Conservation (phyloP, 2,329 filamentous ascomycete genomes). For the Chaetomiaceae sp. region DNA sequence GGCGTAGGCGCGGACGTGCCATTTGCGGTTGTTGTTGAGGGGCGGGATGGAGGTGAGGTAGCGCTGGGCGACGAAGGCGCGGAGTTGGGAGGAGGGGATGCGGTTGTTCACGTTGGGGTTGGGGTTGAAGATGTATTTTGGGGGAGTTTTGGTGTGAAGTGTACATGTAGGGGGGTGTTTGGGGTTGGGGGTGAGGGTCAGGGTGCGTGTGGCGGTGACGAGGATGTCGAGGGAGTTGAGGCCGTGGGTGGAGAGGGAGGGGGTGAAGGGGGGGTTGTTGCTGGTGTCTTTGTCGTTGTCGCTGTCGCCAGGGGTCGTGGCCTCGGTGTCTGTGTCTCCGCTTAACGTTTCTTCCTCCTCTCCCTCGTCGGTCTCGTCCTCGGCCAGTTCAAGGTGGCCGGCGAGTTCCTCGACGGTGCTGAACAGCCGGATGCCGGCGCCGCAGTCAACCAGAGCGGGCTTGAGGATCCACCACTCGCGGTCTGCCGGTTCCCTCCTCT, state of each 20-base stretch:
- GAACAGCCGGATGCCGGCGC: constrained; percentile 37
- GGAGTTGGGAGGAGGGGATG: constrained; percentile 36
- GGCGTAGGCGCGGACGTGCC: constrained; percentile 37
- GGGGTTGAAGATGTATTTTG: constrained; percentile 31
- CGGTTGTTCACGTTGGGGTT: too few species aligned
- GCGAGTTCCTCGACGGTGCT: constrained; percentile 36
- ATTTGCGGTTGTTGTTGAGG: constrained; percentile 33
- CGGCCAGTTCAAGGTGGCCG: constrained; percentile 34
- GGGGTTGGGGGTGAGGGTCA: constrained; percentile 18
- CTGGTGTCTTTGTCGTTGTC: constrained; percentile 22
- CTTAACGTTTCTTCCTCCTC: constrained; percentile 24
- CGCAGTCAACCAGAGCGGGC: constrained; percentile 38
- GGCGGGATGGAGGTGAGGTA: constrained; percentile 34
- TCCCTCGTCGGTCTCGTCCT: constrained; percentile 30
- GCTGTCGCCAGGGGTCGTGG: background rate
- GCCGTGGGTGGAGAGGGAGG: constrained; percentile 28
- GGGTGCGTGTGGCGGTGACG: constrained; percentile 28
- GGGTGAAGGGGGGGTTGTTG: too few species aligned
- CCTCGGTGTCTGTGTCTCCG: constrained; percentile 4
- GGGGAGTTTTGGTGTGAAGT: constrained; percentile 17
- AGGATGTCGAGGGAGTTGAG: constrained; percentile 31
- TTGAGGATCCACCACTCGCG: constrained; percentile 40
- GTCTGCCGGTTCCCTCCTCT: constrained; percentile 25
- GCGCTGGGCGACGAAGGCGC: constrained; percentile 36
- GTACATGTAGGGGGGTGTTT: background rate